These are phyloP conservation scores for Acanthamoeba sp. DNA, from an alignment of 208 protist genomes.

Conservation along the genomic window DNA sequence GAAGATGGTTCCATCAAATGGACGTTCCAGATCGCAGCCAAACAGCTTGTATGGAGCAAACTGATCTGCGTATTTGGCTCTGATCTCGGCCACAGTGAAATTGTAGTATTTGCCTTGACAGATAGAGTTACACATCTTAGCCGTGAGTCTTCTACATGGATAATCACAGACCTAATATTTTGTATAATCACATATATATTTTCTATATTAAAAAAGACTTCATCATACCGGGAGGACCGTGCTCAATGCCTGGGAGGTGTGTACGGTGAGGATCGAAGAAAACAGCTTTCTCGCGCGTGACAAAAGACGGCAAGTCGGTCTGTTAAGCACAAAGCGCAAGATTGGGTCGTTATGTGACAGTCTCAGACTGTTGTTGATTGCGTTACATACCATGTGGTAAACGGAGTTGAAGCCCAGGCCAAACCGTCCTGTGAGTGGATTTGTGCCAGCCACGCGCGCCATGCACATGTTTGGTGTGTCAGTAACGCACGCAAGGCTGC, in stretches of 20 bases:
- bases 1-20: slow-evolving; percentile 61
- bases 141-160: no score
- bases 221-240: slow-evolving; percentile 54
- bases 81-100: slow-evolving; percentile 41
- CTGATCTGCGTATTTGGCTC: slow-evolving; percentile 61
- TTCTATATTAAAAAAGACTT: neutral
- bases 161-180: no score
- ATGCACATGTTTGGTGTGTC: no score
- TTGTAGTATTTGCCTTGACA: slow-evolving; percentile 72
- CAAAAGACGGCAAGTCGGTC: slow-evolving; percentile 58
- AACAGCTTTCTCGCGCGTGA: slow-evolving; percentile 40
- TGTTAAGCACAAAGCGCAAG: neutral
- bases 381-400: slow-evolving; percentile 46
- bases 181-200: neutral
- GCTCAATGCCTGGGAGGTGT: slow-evolving; percentile 61
- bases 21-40: slow-evolving; percentile 7
- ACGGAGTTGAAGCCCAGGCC: slow-evolving; percentile 66
- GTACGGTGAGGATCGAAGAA: slow-evolving; percentile 72
- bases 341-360: neutral
- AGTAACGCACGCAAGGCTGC: no score
- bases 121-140: no score
- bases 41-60: slow-evolving; percentile 34
- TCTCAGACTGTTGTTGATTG: no score
- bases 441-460: no score
- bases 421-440: slow-evolving; percentile 40